Evolutionary conservation across 2,329 filamentous ascomycete species (phyloP), one percentile per base, ranked within the genome.

Genomic region (Cercospora citrullina): DNA sequence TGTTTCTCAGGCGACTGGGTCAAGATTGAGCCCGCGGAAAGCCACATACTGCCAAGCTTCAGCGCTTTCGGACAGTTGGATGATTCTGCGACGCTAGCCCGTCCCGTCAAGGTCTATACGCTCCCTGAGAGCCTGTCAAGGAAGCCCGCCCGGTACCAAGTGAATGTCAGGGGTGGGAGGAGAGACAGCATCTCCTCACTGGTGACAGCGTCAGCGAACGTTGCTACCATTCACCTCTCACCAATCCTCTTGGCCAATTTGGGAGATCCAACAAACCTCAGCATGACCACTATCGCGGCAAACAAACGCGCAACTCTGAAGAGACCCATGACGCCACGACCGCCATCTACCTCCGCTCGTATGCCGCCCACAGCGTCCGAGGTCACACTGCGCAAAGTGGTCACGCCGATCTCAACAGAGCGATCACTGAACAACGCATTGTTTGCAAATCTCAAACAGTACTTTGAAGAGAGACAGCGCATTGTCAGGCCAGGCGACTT

Each of bases 1-100:
- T 98, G 94, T 79, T 99, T 99, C 77, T 98, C 94, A 0, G 95
- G 95, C 31, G 95, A 99, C 77, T 99, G 95, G 95, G 93, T 97
- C 10, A 89, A 91, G 23, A 84, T 97, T 10, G 93, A 97, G 80
- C 85, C 88, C 5, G 87, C 91, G 0, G 86, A 91, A 72, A 92
- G 93, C 76, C 91, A 92, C 68, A 90, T 87, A 23, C 81, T 84
- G 16, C 90, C 88, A 77, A 91, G 85, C 18, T 87, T 87, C 72
- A 91, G 86, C 61, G 89, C 89, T 1, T 83, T 93, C 3, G 88
- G 88, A 23, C 89, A 87, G 69, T 91, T 89, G 71, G 87, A 86
- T 6, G 84, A 87, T n/a, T 81, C 85, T 9, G 85, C 89, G n/a
- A 81, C 86, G 3, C 89, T 91, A 57, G 97, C 92, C 91, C 88